These are phyloP conservation scores for Arabidopsis lyrata DNA, from an alignment of 441 rosid genomes.

Conservation along the genomic window DNA sequence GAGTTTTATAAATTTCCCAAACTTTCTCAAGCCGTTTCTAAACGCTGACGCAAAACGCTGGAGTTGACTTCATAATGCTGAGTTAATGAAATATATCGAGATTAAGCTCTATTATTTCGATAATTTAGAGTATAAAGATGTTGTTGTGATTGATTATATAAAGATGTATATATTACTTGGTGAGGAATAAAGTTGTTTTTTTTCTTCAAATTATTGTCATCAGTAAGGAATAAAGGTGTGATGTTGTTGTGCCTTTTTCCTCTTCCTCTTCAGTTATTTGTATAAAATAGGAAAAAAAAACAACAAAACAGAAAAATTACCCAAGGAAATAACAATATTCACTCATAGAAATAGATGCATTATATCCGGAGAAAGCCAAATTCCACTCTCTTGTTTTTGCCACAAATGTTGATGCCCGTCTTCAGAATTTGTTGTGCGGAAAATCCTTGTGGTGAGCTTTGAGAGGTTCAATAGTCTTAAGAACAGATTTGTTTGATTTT, in stretches of 20 bases:
- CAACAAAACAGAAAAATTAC: background rate
- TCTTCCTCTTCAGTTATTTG: constrained; percentile 11
- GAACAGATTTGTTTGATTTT: too few species aligned
- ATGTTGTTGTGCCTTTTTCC: background rate
- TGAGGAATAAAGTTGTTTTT: constrained; percentile 8
- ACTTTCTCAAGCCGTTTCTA: constrained; percentile 12
- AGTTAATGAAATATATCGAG: constrained; percentile 25
- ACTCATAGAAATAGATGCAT: too few species aligned
- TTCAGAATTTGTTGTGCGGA: too few species aligned
- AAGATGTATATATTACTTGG: constrained; percentile 35
- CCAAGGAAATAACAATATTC: too few species aligned
- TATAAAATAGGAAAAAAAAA: background rate
- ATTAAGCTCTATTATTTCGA: background rate
- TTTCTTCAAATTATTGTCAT: background rate
- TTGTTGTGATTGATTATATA: constrained; percentile 3
- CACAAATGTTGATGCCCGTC: too few species aligned
- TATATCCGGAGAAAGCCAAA: too few species aligned
- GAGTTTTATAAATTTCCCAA: background rate
- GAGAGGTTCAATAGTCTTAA: too few species aligned
- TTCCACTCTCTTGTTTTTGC: too few species aligned
- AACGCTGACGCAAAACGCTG: constrained; percentile 22
- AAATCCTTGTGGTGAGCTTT: too few species aligned
- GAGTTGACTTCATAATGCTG: constrained; percentile 40
- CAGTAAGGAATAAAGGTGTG: constrained; percentile 25
- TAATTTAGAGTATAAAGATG: background rate